These are phyloP conservation scores for Candida sanyaensis DNA, from an alignment of 1,139 yeast species.

Conservation along the genomic window DNA sequence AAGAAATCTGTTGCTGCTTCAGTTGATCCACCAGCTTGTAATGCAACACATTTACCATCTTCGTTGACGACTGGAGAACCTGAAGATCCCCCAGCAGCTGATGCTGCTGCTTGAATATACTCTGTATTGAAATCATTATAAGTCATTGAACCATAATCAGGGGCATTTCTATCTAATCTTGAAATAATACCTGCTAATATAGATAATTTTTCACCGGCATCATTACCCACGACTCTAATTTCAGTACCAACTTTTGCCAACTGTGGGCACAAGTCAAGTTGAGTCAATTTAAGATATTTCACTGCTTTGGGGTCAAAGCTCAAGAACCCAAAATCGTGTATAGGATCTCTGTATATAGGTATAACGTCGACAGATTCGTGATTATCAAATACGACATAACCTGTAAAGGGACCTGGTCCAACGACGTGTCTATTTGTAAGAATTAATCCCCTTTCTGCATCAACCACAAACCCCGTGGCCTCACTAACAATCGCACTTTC, in stretches of 20 bases:
- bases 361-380: slow-evolving; percentile 91
- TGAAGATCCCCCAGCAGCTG: slow-evolving; percentile 94
- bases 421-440: slow-evolving; percentile 93
- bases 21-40: slow-evolving; percentile 92
- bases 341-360: slow-evolving; percentile 83
- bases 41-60: slow-evolving; percentile 84
- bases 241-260: slow-evolving; percentile 88
- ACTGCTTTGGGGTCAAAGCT: slow-evolving; percentile 72
- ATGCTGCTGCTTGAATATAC: slow-evolving; percentile 94
- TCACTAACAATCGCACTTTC: slow-evolving; percentile 82
- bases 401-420: slow-evolving; percentile 92
- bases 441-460: slow-evolving; percentile 75
- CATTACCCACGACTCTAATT: slow-evolving; percentile 93
- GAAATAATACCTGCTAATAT: slow-evolving; percentile 89
- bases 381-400: slow-evolving; percentile 89
- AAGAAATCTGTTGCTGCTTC: slow-evolving; percentile 94
- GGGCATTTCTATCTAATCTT: slow-evolving; percentile 90
- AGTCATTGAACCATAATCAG: slow-evolving; percentile 87
- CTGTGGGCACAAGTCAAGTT: slow-evolving; percentile 74
- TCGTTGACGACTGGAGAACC: slow-evolving; percentile 94
- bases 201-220: slow-evolving; percentile 91
- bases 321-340: slow-evolving; percentile 82
- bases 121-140: slow-evolving; percentile 95
- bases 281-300: slow-evolving; percentile 71
- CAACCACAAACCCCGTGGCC: slow-evolving; percentile 97